Conservation (phyloP, 148 eudicot genomes). For the Cornus kousa region DNA sequence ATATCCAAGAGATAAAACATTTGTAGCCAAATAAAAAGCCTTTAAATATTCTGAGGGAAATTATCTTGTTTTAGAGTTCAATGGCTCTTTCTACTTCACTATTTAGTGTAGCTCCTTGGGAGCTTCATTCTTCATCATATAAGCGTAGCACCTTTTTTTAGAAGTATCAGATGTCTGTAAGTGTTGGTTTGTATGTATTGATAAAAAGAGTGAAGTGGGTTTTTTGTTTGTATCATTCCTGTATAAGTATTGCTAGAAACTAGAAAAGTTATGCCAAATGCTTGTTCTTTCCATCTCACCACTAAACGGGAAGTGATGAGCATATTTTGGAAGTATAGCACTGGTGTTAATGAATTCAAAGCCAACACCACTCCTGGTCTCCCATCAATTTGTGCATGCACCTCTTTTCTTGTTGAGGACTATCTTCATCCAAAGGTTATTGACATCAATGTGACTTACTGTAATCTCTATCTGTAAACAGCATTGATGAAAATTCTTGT, state of each 20-base stretch:
- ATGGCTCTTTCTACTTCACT: too few species aligned
- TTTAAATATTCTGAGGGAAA: too few species aligned
- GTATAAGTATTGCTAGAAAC: not conserved
- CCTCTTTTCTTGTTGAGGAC: constrained; percentile 53
- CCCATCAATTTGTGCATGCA: constrained; percentile 57
- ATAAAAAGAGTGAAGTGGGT: too few species aligned
- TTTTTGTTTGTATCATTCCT: not conserved
- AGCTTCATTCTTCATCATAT: too few species aligned
- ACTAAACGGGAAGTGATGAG: constrained; percentile 58
- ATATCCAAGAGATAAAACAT: too few species aligned
- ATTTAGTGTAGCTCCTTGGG: too few species aligned
- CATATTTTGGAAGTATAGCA: constrained; percentile 43
- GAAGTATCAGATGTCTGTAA: too few species aligned
- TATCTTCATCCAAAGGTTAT: constrained; percentile 72
- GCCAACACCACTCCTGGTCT: constrained; percentile 54
- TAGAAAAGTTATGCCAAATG: not conserved
- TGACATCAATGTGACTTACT: constrained; percentile 45
- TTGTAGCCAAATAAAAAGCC: too few species aligned
- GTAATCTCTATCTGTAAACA: constrained; percentile 58
- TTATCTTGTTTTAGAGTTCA: too few species aligned
- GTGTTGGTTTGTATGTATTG: too few species aligned
- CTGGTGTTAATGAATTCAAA: constrained; percentile 53
- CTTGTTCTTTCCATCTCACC: constrained; percentile 33
- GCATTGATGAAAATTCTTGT: not conserved
- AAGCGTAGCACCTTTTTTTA: too few species aligned